Evolutionary conservation across 192 early-diverging fungal species (phyloP), one percentile per base, ranked within the genome.

Genomic region (Tieghemiomyces parasiticus): DNA sequence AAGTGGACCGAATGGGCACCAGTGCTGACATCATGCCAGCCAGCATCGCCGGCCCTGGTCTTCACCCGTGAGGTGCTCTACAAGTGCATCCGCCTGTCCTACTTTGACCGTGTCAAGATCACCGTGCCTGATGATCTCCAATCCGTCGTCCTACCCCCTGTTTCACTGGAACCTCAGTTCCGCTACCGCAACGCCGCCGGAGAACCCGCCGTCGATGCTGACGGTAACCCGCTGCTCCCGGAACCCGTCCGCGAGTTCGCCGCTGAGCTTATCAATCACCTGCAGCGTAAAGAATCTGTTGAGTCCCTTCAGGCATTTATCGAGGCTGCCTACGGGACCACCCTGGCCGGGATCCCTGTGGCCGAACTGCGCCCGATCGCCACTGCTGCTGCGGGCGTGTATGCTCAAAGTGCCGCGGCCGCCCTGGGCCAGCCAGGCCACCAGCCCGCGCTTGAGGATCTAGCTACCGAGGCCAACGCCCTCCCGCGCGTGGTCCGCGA

Each of bases 11-110:
- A 78, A 59, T 97, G 92, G 94, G 63, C 52, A 62, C 63, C 58
- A 28, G 63, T 35, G 33, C 45, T 64, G 61, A 68, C 68, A 12
- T 55, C 60, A 25, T 68, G 66, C 25, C 46, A 38, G 13, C 56
- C 56, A 16, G 56, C 20, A 14, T 16, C 32, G 19, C 34, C 38
- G 13, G 34, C 34, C 38, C 20, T 29, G 56, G 31, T 64, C 29
- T 97, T 97, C 67, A 77, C 91, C 49, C 74, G 82, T 29, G 94
- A 97, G 64, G 88, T 87, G 2, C 68, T 97, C 59, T 86, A 90
- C 60, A 87, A 86, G 67, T 82, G 83, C 33, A 78, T 92, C 51
- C 84, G 92, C 16, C 74, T 95, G 25, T 82, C 87, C 25, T 98
- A 98, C 67, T 88, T 81, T 63, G 90, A 98, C 63, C 80, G 95